These are phyloP conservation scores for Paramarasmius palmivorus DNA, from an alignment of 1,284 basidiomycete species.

Conservation along the genomic window DNA sequence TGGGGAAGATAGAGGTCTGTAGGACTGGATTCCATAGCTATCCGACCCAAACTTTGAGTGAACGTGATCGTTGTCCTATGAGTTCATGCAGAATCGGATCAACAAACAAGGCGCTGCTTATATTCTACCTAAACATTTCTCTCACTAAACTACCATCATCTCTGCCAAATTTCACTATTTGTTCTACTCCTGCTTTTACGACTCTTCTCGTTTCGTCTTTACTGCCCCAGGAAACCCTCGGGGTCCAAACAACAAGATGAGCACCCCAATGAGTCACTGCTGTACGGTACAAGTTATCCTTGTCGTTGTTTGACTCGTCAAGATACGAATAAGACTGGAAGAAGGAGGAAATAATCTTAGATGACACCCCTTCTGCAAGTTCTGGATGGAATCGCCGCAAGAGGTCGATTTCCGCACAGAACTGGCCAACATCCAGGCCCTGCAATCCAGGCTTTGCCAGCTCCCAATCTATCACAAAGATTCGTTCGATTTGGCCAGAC, in stretches of 20 bases:
- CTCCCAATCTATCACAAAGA: constrained; percentile 66
- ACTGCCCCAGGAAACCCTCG: constrained; percentile 44
- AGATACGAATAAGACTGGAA: constrained; percentile 37
- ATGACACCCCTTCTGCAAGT: constrained; percentile 32
- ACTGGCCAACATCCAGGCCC: constrained; percentile 58
- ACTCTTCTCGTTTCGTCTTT: constrained; percentile 44
- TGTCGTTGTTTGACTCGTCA: constrained; percentile 4
- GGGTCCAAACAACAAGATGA: constrained; percentile 48
- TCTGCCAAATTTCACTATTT: constrained; percentile 38
- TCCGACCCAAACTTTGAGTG: neutral
- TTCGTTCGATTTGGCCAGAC: constrained; percentile 30
- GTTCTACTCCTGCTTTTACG: constrained; percentile 46
- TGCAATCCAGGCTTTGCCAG: constrained; percentile 49
- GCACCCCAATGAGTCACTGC: constrained; percentile 47
- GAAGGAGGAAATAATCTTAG: constrained; percentile 40
- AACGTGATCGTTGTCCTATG: constrained; percentile 16
- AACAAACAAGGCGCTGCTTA: neutral
- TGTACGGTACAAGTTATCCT: constrained; percentile 22
- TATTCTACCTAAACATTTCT: constrained; percentile 25
- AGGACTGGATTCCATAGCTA: constrained; percentile 44
- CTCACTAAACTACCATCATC: constrained; percentile 29
- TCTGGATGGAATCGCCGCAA: constrained; percentile 44
- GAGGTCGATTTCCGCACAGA: constrained; percentile 55
- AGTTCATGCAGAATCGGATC: constrained; percentile 3
- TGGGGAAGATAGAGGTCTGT: constrained; percentile 72